Evolutionary conservation across 371 early-diverging fungal genomes (phyloP), one percentile per base, ranked within the genome.

Genomic region (Rhizopus delemar): DNA sequence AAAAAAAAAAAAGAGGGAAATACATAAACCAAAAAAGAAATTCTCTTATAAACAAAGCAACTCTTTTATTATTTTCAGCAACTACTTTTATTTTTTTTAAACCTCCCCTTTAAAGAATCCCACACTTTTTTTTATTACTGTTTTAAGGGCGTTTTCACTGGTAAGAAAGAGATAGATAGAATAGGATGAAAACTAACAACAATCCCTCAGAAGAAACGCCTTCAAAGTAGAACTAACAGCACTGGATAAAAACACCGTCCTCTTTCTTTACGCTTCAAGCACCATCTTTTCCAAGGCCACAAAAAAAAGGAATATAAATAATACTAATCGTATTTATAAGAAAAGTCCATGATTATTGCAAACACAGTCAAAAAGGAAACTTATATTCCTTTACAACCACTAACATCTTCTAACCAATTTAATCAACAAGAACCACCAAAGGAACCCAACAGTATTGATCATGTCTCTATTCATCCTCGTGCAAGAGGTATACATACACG

Each of bases 271-370:
- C 70, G 72, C 77, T 66, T 79, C 80, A 63, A 79, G 73, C 73
- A 74, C 77, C 71, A 67, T 79, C 73, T 73, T 76, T 65, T 79
- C 80, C 63, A 79, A 79, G 63, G 77, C 76, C 68, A 76, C 76
- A 66, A 79, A 79, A 68, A 73, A 79, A 72, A 73, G 63, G 63
- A 76, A 79, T 71, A 65, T 67, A 62, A 62, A 61, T 63, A 68
- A 57, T 62, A 75, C 56, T 76, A 76, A 53, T 69, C 74, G 45
- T 46, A 56, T 46, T 59, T 63, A 57, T 60, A 56, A 45, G 51
- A 41, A 38, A 55, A 64, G 63, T 60, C 62, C 73, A 78, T 78
- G 78, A 78, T 78, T 62, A 78, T 78, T 33, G 78, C 78, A 61
- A 78, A 66, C 53, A 59, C 71, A 28, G 69, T 59, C 57, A 74